Conservation (phyloP, 2,329 filamentous ascomycete species). For the Teratosphaeria nubilosa region DNA sequence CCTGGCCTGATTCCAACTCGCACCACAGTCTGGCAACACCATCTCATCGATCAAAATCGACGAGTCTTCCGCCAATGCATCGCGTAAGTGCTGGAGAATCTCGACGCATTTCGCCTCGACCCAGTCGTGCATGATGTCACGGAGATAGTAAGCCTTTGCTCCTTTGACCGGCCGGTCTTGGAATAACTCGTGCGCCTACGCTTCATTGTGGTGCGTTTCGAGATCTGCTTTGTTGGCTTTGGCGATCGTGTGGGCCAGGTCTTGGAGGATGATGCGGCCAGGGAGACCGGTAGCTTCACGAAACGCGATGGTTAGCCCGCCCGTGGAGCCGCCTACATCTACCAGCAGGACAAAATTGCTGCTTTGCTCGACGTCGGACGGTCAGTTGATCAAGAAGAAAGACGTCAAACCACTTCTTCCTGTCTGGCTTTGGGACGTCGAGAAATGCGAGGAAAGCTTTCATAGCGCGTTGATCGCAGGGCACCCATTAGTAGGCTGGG, state of each 20-base stretch:
- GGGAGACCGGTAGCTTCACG: constrained; percentile 3
- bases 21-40: constrained; percentile 4
- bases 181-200: constrained; percentile 12
- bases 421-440: constrained; percentile 1
- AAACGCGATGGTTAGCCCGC: constrained; percentile 4
- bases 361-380: background rate
- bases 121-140: constrained; percentile 17
- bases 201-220: constrained; percentile 3
- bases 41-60: constrained; percentile 9
- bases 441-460: constrained; percentile 6
- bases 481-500: constrained; percentile 2
- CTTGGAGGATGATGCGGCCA: constrained; percentile 11
- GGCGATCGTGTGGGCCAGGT: constrained; percentile 2
- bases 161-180: constrained; percentile 8
- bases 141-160: constrained; percentile 22
- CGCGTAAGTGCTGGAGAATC: constrained; percentile 9
- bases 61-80: constrained; percentile 8
- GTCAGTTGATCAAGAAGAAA: constrained; percentile 4
- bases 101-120: constrained; percentile 9
- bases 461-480: background rate
- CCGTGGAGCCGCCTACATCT: constrained; percentile 10
- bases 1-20: constrained; percentile 3
- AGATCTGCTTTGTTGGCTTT: background rate
- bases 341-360: constrained; percentile 6
- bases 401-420: constrained; percentile 1